phyloP scores from a whole-genome alignment of 805 yeast species.

The Lipomyces starkeyi region DNA sequence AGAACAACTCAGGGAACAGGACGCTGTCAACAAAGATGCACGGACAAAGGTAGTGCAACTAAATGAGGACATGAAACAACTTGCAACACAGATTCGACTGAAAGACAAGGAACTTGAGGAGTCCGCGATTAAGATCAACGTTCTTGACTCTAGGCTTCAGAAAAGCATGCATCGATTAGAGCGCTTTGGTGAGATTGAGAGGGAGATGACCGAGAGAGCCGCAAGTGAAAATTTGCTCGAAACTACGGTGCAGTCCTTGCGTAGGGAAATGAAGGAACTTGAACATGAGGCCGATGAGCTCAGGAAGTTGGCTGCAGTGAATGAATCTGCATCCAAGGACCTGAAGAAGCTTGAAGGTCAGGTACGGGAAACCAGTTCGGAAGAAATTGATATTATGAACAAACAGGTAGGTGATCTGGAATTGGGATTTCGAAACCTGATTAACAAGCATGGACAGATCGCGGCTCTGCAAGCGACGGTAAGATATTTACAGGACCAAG shows the following conservation, averaged over 20 bases:
- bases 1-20: constrained; percentile 27
- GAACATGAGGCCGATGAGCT: constrained; percentile 15
- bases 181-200: constrained; percentile 37
- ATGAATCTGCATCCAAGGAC: constrained; percentile 16
- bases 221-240: constrained; percentile 13
- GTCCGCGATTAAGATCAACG: constrained; percentile 37
- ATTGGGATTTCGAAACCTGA: neutral
- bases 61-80: constrained; percentile 33
- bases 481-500: constrained; percentile 9
- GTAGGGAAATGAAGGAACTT: constrained; percentile 13
- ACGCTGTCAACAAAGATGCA: constrained; percentile 19
- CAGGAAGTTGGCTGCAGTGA: constrained; percentile 2
- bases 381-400: constrained; percentile 20
- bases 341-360: constrained; percentile 17
- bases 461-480: constrained; percentile 16
- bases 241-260: constrained; percentile 8
- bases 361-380: constrained; percentile 18
- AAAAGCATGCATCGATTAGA: constrained; percentile 27
- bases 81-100: constrained; percentile 33
- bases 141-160: constrained; percentile 37
- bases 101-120: constrained; percentile 42
- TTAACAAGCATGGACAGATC: constrained; percentile 4
- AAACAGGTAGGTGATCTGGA: constrained; percentile 16
- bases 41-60: constrained; percentile 35
- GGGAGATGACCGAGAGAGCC: constrained; percentile 26